Base-by-base conservation (phyloP, 768 basidiomycete genomes). In the Clitopilus hobsonii region DNA sequence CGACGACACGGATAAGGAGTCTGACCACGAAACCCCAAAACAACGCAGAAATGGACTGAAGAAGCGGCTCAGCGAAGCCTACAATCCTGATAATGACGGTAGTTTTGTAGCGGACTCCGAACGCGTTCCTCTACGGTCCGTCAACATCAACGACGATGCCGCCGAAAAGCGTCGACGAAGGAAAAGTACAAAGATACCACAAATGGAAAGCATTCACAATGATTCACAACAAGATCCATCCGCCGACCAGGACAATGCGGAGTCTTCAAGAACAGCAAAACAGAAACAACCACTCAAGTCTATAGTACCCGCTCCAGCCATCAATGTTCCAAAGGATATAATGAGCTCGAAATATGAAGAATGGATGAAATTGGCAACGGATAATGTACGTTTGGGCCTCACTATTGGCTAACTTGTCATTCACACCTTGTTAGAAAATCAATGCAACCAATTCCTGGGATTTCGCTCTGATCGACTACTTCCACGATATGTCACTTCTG, bases 331-430 rank as follows among this genome's bases (percentile, higher is more conserved):
- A 0, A 71, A 87, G 60, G 91, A 95, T 60, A 81, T 94, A n/a
- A 91, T 91, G 83, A 91, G 79, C 71, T 88, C 86, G 32, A 97
- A 94, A 63, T 97, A 88, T 65, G 97, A 99, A 68, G 94, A 98
- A 70, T 98, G 97, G 97, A 98, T 99, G 96, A 98, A 98, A 77
- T 86, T 98, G 86, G 94, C 95, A 1, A 98, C 96, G 2, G 96
- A 98, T 67, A 98, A 98, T 70, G 97, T 98, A 67, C 62, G 85
- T 75, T 18, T 38, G 52, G n/a, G 32, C n/a, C 8, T 10, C 10
- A 4, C 14, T 30, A 58, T 67, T 32, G n/a, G 38, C 5, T n/a
- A 26, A 13, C 24, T 49, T 29, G 6, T 53, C 30, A 28, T 27
- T 51, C 55, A 54, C 26, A 27, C 55, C 64, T 48, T 56, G 28